Percentiles rank a stretch among this genome's conserved stretches.
Conservation (phyloP, 2,329 filamentous ascomycete species). For the Mycogone perniciosa region DNA sequence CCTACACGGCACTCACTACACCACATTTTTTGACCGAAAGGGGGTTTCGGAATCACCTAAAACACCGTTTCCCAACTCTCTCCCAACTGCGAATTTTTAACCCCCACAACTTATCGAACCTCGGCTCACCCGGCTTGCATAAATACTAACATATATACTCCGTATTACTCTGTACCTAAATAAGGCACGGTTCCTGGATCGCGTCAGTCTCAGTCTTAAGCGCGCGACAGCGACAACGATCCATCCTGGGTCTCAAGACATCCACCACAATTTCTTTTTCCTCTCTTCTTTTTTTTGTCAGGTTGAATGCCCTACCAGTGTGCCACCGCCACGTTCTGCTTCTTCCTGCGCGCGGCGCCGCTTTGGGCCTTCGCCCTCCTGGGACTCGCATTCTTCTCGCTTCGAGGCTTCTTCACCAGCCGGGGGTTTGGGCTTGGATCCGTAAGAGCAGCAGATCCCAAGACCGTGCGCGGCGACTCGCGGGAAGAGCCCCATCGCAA, state of each 20-base stretch:
- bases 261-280: background rate
- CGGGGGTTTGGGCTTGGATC: background rate
- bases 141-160: too few species aligned
- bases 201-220: too few species aligned
- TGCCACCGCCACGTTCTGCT: conserved; percentile 23
- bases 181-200: too few species aligned
- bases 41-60: too few species aligned
- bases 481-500: background rate
- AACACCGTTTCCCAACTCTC: too few species aligned
- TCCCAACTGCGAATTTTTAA: too few species aligned
- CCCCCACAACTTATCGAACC: too few species aligned
- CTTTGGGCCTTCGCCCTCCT: conserved; percentile 38
- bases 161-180: too few species aligned
- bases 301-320: conserved; percentile 26
- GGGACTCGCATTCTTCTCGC: background rate
- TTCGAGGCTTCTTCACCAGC: background rate
- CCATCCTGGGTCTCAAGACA: background rate
- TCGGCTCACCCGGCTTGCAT: too few species aligned
- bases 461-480: background rate
- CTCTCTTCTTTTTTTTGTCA: background rate
- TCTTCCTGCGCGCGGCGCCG: conserved; percentile 32
- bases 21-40: too few species aligned
- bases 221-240: too few species aligned
- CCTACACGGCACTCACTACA: too few species aligned
- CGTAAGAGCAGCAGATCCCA: background rate